phyloP scores from a whole-genome alignment of 164 flowering plant species.

The Santalum album region DNA sequence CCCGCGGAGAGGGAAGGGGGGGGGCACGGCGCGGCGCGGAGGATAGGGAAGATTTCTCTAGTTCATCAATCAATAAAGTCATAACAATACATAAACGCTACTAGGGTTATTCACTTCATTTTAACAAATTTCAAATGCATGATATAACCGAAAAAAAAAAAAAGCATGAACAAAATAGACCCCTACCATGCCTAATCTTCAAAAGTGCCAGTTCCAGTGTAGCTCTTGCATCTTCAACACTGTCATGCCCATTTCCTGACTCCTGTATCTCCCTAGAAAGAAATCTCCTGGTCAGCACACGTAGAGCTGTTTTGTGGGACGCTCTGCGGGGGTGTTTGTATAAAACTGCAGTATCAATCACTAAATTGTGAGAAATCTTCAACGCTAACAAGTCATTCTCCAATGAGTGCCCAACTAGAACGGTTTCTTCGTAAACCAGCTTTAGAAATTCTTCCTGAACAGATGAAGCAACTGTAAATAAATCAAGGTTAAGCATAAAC shows the following conservation, averaged over 20 bases:
- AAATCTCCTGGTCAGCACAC: slow-evolving; percentile 67
- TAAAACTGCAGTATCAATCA: slow-evolving; percentile 84
- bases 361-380: slow-evolving; percentile 66
- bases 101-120: no score
- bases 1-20: no score
- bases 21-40: no score
- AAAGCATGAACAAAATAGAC: background rate
- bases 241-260: slow-evolving; percentile 84
- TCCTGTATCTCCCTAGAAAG: slow-evolving; percentile 80
- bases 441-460: slow-evolving; percentile 72
- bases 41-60: no score
- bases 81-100: no score
- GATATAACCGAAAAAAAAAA: background rate
- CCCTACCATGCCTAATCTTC: slow-evolving; percentile 69
- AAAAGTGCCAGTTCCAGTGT: slow-evolving; percentile 86
- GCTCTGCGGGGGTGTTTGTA: slow-evolving; percentile 78
- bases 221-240: slow-evolving; percentile 93
- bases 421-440: slow-evolving; percentile 80
- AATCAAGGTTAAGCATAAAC: slow-evolving; percentile 9
- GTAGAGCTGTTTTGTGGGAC: slow-evolving; percentile 70
- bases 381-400: slow-evolving; percentile 92
- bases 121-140: background rate
- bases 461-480: slow-evolving; percentile 17
- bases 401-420: slow-evolving; percentile 92
- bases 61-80: no score